Evolutionary conservation across 1,139 yeast genomes (phyloP), one percentile per base, ranked within the genome.

Genomic region (Geotrichum aggregatum): DNA sequence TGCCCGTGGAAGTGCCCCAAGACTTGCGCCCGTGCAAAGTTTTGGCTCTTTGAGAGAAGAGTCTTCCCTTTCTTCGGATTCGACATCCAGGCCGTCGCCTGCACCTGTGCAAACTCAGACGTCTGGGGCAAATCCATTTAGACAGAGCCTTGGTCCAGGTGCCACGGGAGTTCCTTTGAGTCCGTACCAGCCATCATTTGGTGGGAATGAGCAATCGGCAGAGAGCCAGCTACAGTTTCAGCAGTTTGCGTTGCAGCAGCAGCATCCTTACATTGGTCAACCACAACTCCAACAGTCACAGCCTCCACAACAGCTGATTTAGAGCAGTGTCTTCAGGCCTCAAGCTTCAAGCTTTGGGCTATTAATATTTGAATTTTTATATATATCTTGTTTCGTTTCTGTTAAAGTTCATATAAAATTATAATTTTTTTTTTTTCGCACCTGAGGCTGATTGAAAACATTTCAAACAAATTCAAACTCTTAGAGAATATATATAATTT

Each of bases 1-100:
- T n/a, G 43, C 64, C 31, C 56, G 56, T 45, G 55, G 80, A 80
- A 2, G 76, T 76, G 62, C 73, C 59, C 19, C 47, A 44, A 19
- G 39, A 30, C 40, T 45, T 33, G 44, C 31, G 38, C 21, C 39
- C 11, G 21, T 34, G 26, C 49, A 48, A 18, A 50, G 52, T 30
- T 21, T 50, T 24, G 41, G 52, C 4, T 45, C 49, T 22, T 31
- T 45, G 14, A 33, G 49, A 22, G 42, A 41, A 36, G 38, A 49
- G 5, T 49, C 52, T 2, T 5, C 28, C 8, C 7, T 24, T 24
- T 24, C 28, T 24, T 24, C 28, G 8, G 8, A 5, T 8, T 24
- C 33, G 34, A 44, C 43, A 30, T 22, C 42, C 13, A 40, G 13
- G 21, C 46, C 33, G 13, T 24, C 38, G 11, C 52, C 49, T 8